Evolutionary conservation across 2,329 filamentous ascomycete genomes (phyloP), one percentile per base, ranked within the genome.

Genomic region (Verticillium zaregamsianum): DNA sequence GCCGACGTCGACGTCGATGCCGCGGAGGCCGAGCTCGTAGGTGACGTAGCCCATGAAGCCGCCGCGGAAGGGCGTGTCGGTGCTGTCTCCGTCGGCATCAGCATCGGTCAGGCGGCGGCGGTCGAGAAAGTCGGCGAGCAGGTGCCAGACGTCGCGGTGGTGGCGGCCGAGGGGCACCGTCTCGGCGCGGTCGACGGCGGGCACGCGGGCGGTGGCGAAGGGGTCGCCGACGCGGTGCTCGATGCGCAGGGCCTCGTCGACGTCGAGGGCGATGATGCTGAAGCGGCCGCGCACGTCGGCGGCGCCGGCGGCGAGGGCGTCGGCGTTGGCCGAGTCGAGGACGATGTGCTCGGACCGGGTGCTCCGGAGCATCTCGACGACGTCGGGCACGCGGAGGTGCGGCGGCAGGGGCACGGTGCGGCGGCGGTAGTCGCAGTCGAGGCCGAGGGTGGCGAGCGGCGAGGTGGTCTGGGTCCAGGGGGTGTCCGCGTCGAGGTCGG

Each of bases 11-110:
- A 90, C 77, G 58, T 78, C 74, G 60, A 87, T 87, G 20, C 82
- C 86, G 66, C 82, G 79, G 1, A 96, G 77, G 0, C 92, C 91
- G 71, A 93, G 86, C 73, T 97, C 93, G 64, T 97, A 96, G 0
- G 91, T 92, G 58, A 92, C 83, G 69, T 90, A 96, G 0, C 93
- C 93, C 76, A 96, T 86, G 63, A 96, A 88, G 0, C 93, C 93
- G 59, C 92, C 93, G 74, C 91, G 86, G 71, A 96, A 97, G 0
- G 90, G 84, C 0, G 69, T 67, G 5, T 68, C 66, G 5, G 68
- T 61, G 11, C 61, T 61, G 17, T 57, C 62, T 8, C 67, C 39
- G 9, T 61, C 3, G 39, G 57, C 0, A 65, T 37, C 9, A 73
- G 63, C 49, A 58, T 71, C n/a, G n/a, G n/a, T n/a, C n/a, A 25